Evolutionary conservation across 2,329 filamentous ascomycete genomes (phyloP), one percentile per base, ranked within the genome.

Genomic region (Trichoderma pleuroti): DNA sequence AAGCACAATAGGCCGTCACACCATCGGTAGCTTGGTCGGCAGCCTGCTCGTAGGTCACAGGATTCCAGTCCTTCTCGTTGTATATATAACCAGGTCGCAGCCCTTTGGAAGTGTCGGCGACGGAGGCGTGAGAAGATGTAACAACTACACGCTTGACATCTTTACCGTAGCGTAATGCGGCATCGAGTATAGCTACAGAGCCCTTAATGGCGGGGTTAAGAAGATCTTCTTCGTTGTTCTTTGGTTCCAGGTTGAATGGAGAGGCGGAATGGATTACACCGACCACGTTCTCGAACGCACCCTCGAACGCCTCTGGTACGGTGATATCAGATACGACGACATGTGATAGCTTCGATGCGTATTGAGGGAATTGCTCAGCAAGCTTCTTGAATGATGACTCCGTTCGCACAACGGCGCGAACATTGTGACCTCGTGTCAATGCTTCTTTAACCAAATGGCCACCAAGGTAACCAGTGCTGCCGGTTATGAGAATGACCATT

Each of bases 1-100:
- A 75, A 4, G 73, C 75, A 12, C 72, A 74, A 64, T 77, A 78
- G 9, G 73, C 75, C 3, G 71, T 72, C 4, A 70, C 72, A 3
- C 63, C 46, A 18, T 65, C 46, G 2, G 71, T 72, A 24, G 72
- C 61, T 14, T 65, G 67, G 8, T 63, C 39, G 12, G 34, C 66
- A 9, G 64, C 52, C 4, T 67, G 34, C 24, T 57, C 52, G 39
- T 57, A 67, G 6, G 52, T 46, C 6, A 46, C 32, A 11, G 49
- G 52, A 11, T 67, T 67, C 64, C 49, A 57, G 18, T 57, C 64
- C 8, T 59, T 67, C 10, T 67, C 64, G 36, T 21, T 67, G 11
- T 67, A 67, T 14, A 57, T 26, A 9, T 57, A 65, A 4, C 62
- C 46, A n/a, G n/a, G 42, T 34, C 61, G 42, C 42, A 52, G n/a